A percentile compares a stretch with the other conserved stretches of the same genome.
Evolutionary conservation across 2,329 filamentous ascomycete genomes (phyloP).

Genomic region (Diaporthe aspalathi): DNA sequence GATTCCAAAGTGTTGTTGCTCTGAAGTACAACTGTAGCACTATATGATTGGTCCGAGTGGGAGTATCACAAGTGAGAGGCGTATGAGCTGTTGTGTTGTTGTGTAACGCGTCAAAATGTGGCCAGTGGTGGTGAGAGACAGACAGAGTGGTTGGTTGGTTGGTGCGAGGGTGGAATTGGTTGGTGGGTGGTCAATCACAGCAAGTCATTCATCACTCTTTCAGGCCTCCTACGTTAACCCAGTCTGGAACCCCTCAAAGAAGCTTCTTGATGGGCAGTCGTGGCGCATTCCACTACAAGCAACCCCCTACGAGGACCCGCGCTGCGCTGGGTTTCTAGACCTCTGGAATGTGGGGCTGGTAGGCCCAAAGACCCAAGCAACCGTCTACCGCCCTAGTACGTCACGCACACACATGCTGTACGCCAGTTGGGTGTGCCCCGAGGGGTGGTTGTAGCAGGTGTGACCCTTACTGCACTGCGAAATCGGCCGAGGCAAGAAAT

Average conservation of each 20-base stretch:
- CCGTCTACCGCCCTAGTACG: no score
- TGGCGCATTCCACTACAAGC: no score
- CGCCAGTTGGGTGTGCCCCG: neutral
- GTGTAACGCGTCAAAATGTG: no score
- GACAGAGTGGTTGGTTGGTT: no score
- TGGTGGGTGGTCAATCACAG: neutral
- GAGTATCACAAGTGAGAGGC: neutral
- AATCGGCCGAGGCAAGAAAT: constrained; percentile 23
- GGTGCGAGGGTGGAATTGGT: neutral
- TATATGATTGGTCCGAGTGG: neutral
- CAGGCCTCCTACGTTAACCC: neutral
- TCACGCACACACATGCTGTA: neutral
- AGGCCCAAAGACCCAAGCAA: no score
- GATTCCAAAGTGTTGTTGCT: neutral
- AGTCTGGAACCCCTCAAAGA: neutral
- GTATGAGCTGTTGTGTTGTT: neutral
- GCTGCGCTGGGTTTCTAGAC: no score
- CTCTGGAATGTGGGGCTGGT: neutral
- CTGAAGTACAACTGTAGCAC: neutral
- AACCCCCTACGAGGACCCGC: no score
- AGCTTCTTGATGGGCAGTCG: neutral
- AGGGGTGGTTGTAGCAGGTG: neutral
- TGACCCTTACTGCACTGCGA: neutral
- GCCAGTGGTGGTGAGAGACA: no score
- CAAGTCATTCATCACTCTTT: neutral